These are phyloP conservation scores for Arthrobotrys entomopaga DNA, from an alignment of 2,329 filamentous ascomycete genomes.

Conservation along the genomic window DNA sequence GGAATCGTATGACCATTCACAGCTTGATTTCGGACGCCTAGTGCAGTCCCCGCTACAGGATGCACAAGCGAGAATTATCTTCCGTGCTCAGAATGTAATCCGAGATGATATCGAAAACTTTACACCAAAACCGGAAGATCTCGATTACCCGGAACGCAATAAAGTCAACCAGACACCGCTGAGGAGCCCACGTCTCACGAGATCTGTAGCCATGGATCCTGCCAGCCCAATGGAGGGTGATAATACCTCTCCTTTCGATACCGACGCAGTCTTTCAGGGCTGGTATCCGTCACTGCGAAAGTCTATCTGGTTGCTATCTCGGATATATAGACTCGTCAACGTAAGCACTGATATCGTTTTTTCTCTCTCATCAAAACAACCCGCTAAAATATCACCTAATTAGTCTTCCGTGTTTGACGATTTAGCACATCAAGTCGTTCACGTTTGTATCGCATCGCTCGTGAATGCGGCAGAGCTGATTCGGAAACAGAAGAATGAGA, in stretches of 20 bases:
- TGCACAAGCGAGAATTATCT: slow-evolving; percentile 74
- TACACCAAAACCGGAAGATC: slow-evolving; percentile 72
- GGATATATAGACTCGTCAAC: slow-evolving; percentile 76
- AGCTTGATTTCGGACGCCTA: slow-evolving; percentile 71
- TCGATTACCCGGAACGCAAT: slow-evolving; percentile 70
- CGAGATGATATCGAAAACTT: slow-evolving; percentile 74
- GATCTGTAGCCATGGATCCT: slow-evolving; percentile 57
- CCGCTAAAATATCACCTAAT: slow-evolving; percentile 56
- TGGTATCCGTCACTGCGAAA: slow-evolving; percentile 76
- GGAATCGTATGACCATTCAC: slow-evolving; percentile 66
- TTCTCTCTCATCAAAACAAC: not conserved
- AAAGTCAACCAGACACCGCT: slow-evolving; percentile 67
- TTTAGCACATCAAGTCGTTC: slow-evolving; percentile 82
- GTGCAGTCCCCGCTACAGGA: slow-evolving; percentile 75
- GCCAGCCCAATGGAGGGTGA: slow-evolving; percentile 67
- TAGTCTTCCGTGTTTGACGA: slow-evolving; percentile 76
- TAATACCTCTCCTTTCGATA: slow-evolving; percentile 66
- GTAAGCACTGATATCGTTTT: slow-evolving; percentile 61
- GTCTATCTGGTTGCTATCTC: slow-evolving; percentile 74
- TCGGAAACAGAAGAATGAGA: slow-evolving; percentile 68
- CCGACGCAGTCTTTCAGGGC: slow-evolving; percentile 68
- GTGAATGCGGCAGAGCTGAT: slow-evolving; percentile 77
- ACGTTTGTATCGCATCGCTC: slow-evolving; percentile 86
- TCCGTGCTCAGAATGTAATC: slow-evolving; percentile 72
- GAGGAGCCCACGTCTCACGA: slow-evolving; percentile 65